A percentile compares a stretch with the other conserved stretches of the same genome.
Evolutionary conservation across 2,329 filamentous ascomycete genomes (phyloP).

Genomic region (Cercospora sp.): DNA sequence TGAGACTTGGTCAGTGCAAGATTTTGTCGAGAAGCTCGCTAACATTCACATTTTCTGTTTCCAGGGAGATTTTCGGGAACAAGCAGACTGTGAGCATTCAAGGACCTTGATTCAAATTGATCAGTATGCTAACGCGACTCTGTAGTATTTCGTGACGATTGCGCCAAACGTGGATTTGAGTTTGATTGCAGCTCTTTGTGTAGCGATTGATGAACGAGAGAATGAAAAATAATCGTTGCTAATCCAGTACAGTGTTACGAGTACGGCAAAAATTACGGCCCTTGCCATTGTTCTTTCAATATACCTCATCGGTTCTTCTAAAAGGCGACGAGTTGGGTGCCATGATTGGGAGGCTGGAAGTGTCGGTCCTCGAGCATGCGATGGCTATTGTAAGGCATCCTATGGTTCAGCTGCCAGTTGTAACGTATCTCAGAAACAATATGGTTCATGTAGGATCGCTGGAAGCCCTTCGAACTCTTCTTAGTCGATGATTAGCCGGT

Average conservation of each 20-base stretch:
- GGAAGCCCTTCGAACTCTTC: background rate
- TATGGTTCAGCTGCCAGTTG: background rate
- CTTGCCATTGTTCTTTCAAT: background rate
- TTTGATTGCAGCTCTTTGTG: slow-evolving; percentile 65
- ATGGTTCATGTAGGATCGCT: background rate
- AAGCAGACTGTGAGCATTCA: slow-evolving; percentile 55
- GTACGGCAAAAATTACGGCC: background rate
- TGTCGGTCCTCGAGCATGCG: background rate
- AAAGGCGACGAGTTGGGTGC: background rate
- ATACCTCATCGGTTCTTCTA: background rate
- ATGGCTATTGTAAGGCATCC: background rate
- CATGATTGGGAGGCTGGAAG: background rate
- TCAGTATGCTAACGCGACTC: slow-evolving; percentile 5
- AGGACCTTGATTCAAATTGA: background rate
- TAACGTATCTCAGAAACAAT: background rate
- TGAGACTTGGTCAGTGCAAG: background rate
- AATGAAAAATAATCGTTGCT: slow-evolving; percentile 44
- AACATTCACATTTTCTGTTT: background rate
- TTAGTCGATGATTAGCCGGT: background rate
- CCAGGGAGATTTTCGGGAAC: slow-evolving; percentile 57
- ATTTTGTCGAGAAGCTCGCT: background rate
- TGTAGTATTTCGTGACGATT: slow-evolving; percentile 59
- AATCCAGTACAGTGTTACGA: background rate
- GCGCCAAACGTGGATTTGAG: slow-evolving; percentile 67
- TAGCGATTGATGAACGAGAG: slow-evolving; percentile 67